These are phyloP conservation scores for Phialophora chinensis DNA, from an alignment of 2,329 filamentous ascomycete species.

Conservation along the genomic window DNA sequence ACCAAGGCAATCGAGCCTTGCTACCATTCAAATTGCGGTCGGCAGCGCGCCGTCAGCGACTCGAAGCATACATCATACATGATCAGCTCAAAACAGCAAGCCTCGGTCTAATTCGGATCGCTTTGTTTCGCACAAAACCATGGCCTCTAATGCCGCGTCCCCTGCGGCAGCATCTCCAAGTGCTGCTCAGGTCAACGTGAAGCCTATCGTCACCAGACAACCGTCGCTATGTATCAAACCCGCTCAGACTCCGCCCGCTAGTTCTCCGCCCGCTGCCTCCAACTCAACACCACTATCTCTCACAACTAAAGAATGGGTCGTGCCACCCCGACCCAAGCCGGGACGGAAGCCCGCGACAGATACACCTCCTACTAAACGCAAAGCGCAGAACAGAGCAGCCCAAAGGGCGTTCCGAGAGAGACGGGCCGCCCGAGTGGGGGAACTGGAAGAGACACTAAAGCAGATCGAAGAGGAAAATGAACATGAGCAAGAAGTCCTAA, in stretches of 20 bases:
- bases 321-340: conserved; percentile 83
- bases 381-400: conserved; percentile 91
- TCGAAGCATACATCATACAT: background rate
- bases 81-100: conserved; percentile 6
- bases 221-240: conserved; percentile 40
- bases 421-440: conserved; percentile 81
- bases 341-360: conserved; percentile 93
- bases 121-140: conserved; percentile 9
- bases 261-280: conserved; percentile 45
- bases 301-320: conserved; percentile 84
- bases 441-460: conserved; percentile 60
- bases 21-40: background rate
- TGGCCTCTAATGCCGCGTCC: conserved; percentile 30
- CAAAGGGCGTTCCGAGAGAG: conserved; percentile 90
- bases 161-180: conserved; percentile 20
- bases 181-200: conserved; percentile 21
- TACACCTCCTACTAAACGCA: conserved; percentile 88
- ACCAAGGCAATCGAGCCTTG: background rate
- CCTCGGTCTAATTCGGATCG: conserved; percentile 41
- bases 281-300: conserved; percentile 58
- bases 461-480: conserved; percentile 55
- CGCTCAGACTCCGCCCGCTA: conserved; percentile 34
- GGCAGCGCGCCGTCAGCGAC: conserved; percentile 3
- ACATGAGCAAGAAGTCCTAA: conserved; percentile 56
- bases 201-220: conserved; percentile 30